Base-by-base conservation (phyloP, 202 grass and related monocot genomes). In the Carex sylvatica region DNA sequence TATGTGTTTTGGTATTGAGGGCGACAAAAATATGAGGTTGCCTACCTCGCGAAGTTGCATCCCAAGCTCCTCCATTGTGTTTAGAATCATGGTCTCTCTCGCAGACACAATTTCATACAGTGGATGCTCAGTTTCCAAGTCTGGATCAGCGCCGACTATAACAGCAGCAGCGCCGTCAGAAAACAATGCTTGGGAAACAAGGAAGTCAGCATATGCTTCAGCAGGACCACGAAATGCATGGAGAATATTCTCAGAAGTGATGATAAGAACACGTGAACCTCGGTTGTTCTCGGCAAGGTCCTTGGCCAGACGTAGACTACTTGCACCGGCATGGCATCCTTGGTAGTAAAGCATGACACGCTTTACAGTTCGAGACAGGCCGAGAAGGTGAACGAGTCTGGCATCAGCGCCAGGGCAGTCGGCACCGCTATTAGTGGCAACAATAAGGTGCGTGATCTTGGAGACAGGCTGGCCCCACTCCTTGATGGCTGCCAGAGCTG, bases 281-380 rank as follows among this genome's bases (percentile, higher is more conserved):
- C 44, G 59, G 46, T 78, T 85, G 42, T 85, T 85, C 61, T 85
- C 83, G 0, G 83, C 83, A 5, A 85, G 12, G 72, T 85, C 83
- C 73, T 85, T 85, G 14, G 83, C 83, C 2, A 85, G 16, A 52
- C 83, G 71, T 28, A 85, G 5, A 2, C 65, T 23, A 51, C 52
- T 68, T 38, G 56, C 82, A 2, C 82, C 69, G 4, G 36, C 82
- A 46, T 74, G 73, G 12, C 82, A 85, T 64, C 84, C 75, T 58
- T 80, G 84, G 22, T 85, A 78, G 84, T 85, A 85, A 9, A 85
- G 65, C 84, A 85, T 55, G 79, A 87, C 9, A 20, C 85, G 85
- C 3, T 82, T 81, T 23, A 87, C 79, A 16, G 68, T 74, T 13
- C 66, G 85, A 51, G 67, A 70, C 16, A 87, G 79, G 3, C 85